Base-by-base conservation (phyloP, 192 early-diverging fungal species). In the Chytriomyces hyalinus region DNA sequence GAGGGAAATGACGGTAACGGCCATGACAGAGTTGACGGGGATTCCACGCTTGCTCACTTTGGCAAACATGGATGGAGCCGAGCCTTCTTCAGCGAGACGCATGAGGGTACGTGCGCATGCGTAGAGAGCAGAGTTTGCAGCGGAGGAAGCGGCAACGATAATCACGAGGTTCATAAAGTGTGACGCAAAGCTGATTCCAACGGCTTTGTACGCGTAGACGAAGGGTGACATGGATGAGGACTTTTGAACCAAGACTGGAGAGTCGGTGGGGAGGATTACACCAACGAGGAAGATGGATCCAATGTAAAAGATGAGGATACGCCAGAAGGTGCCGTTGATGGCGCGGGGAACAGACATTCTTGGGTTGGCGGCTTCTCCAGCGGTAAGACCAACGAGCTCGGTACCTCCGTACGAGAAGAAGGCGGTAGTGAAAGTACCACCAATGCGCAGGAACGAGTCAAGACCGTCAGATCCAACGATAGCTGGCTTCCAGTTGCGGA, bases 341-440 rank as follows among this genome's bases (percentile, higher is more conserved):
- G 66, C 67, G 11, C 49, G 9, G 11, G 76, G 67, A 4, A 78
- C 67, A 8, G 76, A 66, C 67, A 91, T 90, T 17, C 86, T 82
- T 24, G 95, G 95, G 84, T 96, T 96, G 28, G 88, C 87, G 50
- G 91, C 89, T 82, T 96, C 95, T 79, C 94, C 95, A 47, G 93
- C 94, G 15, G 95, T 93, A 77, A 96, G 88, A 65, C 94, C 95
- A 48, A 96, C 89, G n/a, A 96, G 84, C 90, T 57, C 53, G 53
- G 53, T 57, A n/a, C 53, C 93, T 92, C 59, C 92, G 36, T 72
- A 72, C 2, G 48, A 51, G 26, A 51, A 94, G 45, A 90, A 91
- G 10, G 94, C 93, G 28, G 88, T 89, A 17, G 91, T 87, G 72
- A 93, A 89, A 1, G 90, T 88, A 65, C 88, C 89, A 22, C 92